Evolutionary conservation across 495 filamentous ascomycete genomes (phyloP).

Genomic region (Mycothermus thermophilus): DNA sequence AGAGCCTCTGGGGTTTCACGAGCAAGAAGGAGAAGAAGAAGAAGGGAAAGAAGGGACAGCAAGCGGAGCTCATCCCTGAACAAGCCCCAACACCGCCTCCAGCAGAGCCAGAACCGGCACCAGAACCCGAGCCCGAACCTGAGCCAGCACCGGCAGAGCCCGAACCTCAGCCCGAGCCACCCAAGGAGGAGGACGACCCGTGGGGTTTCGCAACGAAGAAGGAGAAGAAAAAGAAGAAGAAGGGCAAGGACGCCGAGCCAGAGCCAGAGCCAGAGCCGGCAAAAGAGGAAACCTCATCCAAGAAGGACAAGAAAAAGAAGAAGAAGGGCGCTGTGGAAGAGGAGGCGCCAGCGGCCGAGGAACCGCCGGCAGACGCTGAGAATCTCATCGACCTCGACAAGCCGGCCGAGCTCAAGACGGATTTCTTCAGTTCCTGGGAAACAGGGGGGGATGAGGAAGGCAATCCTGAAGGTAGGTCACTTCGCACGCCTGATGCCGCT

Average conservation of each 20-base stretch:
- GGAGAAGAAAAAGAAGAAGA: conserved; percentile 3
- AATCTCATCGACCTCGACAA: conserved; percentile 24
- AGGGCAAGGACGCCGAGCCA: neutral
- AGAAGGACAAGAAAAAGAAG: conserved; percentile 24
- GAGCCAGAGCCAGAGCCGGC: neutral
- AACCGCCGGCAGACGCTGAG: conserved; percentile 5
- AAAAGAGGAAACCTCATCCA: conserved; percentile 5
- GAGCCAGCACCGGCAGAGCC: conserved; percentile 3
- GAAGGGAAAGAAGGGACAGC: conserved; percentile 24
- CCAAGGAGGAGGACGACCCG: neutral
- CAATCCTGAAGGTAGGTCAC: conserved; percentile 10
- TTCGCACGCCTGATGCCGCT: conserved; percentile 34
- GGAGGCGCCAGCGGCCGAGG: conserved; percentile 3
- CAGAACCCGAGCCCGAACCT: conserved; percentile 10
- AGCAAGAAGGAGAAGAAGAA: conserved; percentile 16
- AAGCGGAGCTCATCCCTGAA: conserved; percentile 4
- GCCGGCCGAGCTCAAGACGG: conserved; percentile 15
- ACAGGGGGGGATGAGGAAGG: conserved; percentile 21
- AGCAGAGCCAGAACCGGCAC: conserved; percentile 4
- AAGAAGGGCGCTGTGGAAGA: conserved; percentile 12
- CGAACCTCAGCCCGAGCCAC: conserved; percentile 1
- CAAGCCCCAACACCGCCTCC: conserved; percentile 4
- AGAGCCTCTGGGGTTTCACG: conserved; percentile 8
- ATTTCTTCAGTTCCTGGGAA: conserved; percentile 24
- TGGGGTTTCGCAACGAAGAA: neutral